These are phyloP conservation scores for Pythium scleroteichum DNA, from an alignment of 352 stramenopile genomes.

Conservation along the genomic window DNA sequence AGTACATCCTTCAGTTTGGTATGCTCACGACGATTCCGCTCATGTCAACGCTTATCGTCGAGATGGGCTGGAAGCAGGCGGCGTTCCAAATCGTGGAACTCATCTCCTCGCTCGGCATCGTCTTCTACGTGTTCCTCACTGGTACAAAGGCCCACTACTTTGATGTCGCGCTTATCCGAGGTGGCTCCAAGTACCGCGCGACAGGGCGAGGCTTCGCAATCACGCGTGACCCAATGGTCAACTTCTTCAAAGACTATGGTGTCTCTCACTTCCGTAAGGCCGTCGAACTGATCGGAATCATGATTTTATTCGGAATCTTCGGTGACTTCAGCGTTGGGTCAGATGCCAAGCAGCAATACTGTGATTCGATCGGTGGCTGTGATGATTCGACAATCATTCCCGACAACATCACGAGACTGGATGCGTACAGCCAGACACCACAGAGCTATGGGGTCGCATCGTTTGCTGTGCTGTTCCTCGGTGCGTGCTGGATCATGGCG, in stretches of 20 bases:
- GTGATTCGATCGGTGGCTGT: conserved; percentile 42
- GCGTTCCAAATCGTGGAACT: conserved; percentile 76
- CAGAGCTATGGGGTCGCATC: conserved; percentile 82
- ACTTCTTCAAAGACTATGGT: conserved; percentile 88
- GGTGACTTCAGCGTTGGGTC: conserved; percentile 76
- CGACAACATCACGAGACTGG: conserved; percentile 67
- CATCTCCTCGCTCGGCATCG: conserved; percentile 73
- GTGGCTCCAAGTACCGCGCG: conserved; percentile 84
- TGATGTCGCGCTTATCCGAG: conserved; percentile 80
- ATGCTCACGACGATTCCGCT: conserved; percentile 83
- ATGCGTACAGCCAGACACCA: conserved; percentile 50
- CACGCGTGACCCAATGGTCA: conserved; percentile 83
- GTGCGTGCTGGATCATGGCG: conserved; percentile 79
- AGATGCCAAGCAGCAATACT: conserved; percentile 46
- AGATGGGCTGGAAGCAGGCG: conserved; percentile 80
- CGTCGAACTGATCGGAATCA: conserved; percentile 82
- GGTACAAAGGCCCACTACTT: conserved; percentile 89
- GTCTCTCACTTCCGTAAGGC: conserved; percentile 89
- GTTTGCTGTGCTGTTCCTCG: conserved; percentile 82
- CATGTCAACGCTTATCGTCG: conserved; percentile 74
- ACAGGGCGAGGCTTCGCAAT: conserved; percentile 88
- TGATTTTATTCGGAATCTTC: conserved; percentile 82
- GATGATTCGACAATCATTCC: conserved; percentile 52
- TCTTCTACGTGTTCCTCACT: conserved; percentile 89
- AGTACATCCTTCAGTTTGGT: conserved; percentile 87